phyloP scores from a whole-genome alignment of 164 flowering plant species.

The Vitis riparia region DNA sequence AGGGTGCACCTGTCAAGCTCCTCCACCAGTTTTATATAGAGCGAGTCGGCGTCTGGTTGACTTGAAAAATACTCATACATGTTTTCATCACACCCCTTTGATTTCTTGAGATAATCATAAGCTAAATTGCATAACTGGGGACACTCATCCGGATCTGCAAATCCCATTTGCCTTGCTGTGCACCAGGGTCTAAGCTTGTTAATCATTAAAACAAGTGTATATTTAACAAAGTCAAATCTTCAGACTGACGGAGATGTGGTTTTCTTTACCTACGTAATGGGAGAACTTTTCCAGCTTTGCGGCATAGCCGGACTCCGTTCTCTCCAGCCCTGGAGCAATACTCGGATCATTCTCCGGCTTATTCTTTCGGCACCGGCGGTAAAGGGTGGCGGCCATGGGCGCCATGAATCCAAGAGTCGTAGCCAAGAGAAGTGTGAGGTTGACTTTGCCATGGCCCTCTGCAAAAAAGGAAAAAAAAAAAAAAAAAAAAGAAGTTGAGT shows the following conservation, averaged over 20 bases:
- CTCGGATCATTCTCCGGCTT: constrained; percentile 14
- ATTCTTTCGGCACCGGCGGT: constrained; percentile 21
- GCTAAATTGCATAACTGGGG: constrained; percentile 62
- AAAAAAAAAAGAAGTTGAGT: too few relatives aligned
- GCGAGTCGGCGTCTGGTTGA: constrained; percentile 42
- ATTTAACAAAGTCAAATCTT: too few relatives aligned
- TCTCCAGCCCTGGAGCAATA: constrained; percentile 42
- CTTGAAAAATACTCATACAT: constrained; percentile 52
- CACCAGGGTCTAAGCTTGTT: not conserved
- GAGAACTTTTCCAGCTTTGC: constrained; percentile 67
- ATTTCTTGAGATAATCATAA: constrained; percentile 54
- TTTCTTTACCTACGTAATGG: constrained; percentile 71
- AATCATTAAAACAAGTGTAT: too few relatives aligned
- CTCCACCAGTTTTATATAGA: constrained; percentile 60
- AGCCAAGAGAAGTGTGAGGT: constrained; percentile 32
- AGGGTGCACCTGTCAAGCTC: constrained; percentile 85
- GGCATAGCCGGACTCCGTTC: constrained; percentile 53
- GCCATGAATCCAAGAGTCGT: constrained; percentile 35
- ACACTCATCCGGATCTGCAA: constrained; percentile 57
- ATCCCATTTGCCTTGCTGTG: constrained; percentile 85
- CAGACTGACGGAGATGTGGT: too few relatives aligned
- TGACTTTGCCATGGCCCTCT: constrained; percentile 8
- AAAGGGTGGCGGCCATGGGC: constrained; percentile 27
- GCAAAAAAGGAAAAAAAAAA: too few relatives aligned
- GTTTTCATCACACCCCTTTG: constrained; percentile 51